These are phyloP conservation scores for Triticum monococcum DNA, from an alignment of 176 grass and related monocot species.

Conservation along the genomic window DNA sequence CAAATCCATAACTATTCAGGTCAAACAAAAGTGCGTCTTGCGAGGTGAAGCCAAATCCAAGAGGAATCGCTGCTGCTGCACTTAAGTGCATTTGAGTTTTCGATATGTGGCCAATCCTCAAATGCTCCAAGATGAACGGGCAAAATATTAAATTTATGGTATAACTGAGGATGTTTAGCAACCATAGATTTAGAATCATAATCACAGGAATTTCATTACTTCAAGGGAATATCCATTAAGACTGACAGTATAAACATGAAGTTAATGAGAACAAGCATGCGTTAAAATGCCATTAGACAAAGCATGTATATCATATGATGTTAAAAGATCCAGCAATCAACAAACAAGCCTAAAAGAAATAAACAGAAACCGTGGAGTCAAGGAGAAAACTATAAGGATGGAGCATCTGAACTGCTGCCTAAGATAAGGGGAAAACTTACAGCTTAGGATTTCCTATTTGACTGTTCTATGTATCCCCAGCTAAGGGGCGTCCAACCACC, in stretches of 20 bases:
- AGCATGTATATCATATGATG: background rate
- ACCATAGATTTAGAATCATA: background rate
- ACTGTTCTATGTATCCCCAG: background rate
- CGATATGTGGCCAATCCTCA: background rate
- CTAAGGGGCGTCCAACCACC: background rate
- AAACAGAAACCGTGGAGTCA: background rate
- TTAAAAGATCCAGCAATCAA: background rate
- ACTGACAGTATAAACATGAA: background rate
- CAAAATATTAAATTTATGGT: background rate
- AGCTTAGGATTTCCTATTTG: constrained; percentile 3
- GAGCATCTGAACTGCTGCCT: constrained; percentile 8
- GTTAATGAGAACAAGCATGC: background rate
- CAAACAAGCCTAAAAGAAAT: background rate
- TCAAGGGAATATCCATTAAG: background rate
- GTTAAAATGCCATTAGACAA: constrained; percentile 9
- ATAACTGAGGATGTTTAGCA: background rate
- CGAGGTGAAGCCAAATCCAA: background rate
- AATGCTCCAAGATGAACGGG: background rate
- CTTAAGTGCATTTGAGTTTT: background rate
- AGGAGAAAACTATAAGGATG: background rate
- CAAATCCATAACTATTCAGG: background rate
- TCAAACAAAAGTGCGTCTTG: background rate
- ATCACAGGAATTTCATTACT: background rate
- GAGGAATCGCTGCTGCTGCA: background rate
- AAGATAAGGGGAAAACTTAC: background rate